phyloP scores from a whole-genome alignment of 768 basidiomycete species.

The Heimioporus sp. region DNA sequence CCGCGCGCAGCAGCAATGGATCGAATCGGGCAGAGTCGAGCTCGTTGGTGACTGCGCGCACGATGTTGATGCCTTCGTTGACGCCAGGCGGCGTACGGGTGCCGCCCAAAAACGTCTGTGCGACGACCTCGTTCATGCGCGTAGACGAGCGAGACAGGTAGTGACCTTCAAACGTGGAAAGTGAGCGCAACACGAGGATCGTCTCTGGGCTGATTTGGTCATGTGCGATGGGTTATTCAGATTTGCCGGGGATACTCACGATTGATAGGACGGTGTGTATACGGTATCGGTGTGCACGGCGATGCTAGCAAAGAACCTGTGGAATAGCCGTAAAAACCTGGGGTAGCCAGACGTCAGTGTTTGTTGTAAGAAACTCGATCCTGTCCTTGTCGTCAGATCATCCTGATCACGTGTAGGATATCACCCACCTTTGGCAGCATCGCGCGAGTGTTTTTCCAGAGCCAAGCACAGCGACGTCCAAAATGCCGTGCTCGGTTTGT shows the following conservation, averaged over 20 bases:
- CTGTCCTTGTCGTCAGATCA: slow-evolving; percentile 38
- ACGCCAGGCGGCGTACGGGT: slow-evolving; percentile 66
- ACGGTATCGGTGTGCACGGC: slow-evolving; percentile 94
- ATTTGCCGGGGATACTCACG: slow-evolving; percentile 41
- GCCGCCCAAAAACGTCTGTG: slow-evolving; percentile 72
- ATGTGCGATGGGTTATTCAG: slow-evolving; percentile 1
- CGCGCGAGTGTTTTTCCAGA: slow-evolving; percentile 79
- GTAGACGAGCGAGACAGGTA: slow-evolving; percentile 84
- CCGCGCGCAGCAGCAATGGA: slow-evolving; percentile 75
- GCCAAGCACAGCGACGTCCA: slow-evolving; percentile 82
- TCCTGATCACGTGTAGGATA: not conserved
- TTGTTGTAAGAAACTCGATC: slow-evolving; percentile 88
- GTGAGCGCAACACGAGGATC: slow-evolving; percentile 77
- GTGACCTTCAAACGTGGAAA: slow-evolving; percentile 81
- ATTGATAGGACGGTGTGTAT: slow-evolving; percentile 82
- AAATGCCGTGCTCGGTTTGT: slow-evolving; percentile 87
- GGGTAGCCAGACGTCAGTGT: slow-evolving; percentile 87
- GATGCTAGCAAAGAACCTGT: slow-evolving; percentile 95
- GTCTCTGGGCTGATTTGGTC: slow-evolving; percentile 75
- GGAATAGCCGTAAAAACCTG: slow-evolving; percentile 83
- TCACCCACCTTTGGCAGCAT: slow-evolving; percentile 69
- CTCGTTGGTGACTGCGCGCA: slow-evolving; percentile 82
- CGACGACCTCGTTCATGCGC: slow-evolving; percentile 80
- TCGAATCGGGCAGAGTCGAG: slow-evolving; percentile 55
- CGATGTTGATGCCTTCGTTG: slow-evolving; percentile 74